Conservation (phyloP, 345 rosid genomes). For the Cochlearia excelsa region DNA sequence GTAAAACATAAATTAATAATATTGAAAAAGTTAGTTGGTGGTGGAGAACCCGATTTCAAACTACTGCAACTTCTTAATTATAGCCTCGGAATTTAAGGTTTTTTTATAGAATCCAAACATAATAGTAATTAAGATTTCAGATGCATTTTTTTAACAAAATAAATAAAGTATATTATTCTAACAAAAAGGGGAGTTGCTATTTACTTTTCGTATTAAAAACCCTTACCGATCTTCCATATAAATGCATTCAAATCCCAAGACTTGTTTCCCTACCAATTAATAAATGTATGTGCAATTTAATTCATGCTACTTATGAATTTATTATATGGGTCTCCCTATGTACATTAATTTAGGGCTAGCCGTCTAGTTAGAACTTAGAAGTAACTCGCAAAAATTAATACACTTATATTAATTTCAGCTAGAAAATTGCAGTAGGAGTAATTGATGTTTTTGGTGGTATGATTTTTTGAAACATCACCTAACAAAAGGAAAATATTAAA, state of each 20-base stretch:
- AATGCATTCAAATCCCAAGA: conserved; percentile 38
- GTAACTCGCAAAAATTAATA: not conserved
- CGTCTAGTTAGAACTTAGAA: conserved; percentile 21
- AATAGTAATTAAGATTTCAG: conserved; percentile 11
- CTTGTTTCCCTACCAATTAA: conserved; percentile 15
- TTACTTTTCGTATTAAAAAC: conserved; percentile 8
- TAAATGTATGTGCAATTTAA: conserved; percentile 16
- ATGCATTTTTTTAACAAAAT: not conserved
- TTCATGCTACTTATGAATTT: not conserved
- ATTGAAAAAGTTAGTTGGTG: conserved; percentile 24
- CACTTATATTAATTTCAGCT: not conserved
- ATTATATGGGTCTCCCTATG: conserved; percentile 15
- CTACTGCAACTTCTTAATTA: conserved; percentile 16
- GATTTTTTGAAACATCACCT: too few relatives aligned
- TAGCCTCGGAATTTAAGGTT: conserved; percentile 33
- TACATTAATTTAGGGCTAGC: conserved; percentile 17
- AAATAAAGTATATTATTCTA: not conserved
- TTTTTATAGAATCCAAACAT: too few relatives aligned
- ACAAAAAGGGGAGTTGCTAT: conserved; percentile 6
- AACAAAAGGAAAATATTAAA: too few relatives aligned
- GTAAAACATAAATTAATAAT: not conserved
- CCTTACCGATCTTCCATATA: conserved; percentile 29
- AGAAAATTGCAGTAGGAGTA: too few relatives aligned
- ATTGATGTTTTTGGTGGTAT: not conserved
- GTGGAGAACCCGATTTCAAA: conserved; percentile 9